Base-by-base conservation (phyloP, 805 yeast species). In the Schwanniomyces polymorphus region DNA sequence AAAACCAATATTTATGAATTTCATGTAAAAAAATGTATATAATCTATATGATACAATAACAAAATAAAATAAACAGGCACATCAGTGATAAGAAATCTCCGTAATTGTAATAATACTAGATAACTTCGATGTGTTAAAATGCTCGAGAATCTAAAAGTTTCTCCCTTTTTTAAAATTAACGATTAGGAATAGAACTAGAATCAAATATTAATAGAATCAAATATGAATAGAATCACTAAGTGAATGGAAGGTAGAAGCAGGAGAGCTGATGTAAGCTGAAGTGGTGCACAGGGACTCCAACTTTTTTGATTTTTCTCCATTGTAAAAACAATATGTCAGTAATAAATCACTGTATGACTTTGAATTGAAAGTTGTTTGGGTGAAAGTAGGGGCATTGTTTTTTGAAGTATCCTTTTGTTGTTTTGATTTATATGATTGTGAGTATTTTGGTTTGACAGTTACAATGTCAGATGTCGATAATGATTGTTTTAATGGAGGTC, bases 301-400 rank as follows among this genome's bases (percentile, higher is more conserved):
- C 5, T 25, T 43, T 8, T 17, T 27, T 27, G 45, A 27, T n/a
- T 45, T 48, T 23, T 45, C 48, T 12, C 68, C 64, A 34, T 67
- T 66, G 43, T 61, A 64, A 54, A 70, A 70, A 51, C 75, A 70
- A 46, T 66, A 70, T 27, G 60, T 64, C 44, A 63, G 65, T 44
- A 70, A 55, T 48, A 70, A 59, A 49, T 67, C 71, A 2, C 70
- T 57, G 48, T 70, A 70, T 51, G 53, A 63, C 53, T 51, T 49
- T 27, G 64, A 54, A 46, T 54, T 56, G 47, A 64, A 57, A 29
- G 52, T 51, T 25, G 58, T 42, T 41, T 49, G 54, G 16, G 26
- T 11, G 29, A 41, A 33, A 23, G n/a, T 39, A 25, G 41, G 46
- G n/a, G 26, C 41, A 25, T 37, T 40, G 17, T 35, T 38, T 38